Percentiles rank a stretch among this genome's conserved stretches.
Conservation (phyloP, 257 asterid species). For the Solanum ossicruentum region DNA sequence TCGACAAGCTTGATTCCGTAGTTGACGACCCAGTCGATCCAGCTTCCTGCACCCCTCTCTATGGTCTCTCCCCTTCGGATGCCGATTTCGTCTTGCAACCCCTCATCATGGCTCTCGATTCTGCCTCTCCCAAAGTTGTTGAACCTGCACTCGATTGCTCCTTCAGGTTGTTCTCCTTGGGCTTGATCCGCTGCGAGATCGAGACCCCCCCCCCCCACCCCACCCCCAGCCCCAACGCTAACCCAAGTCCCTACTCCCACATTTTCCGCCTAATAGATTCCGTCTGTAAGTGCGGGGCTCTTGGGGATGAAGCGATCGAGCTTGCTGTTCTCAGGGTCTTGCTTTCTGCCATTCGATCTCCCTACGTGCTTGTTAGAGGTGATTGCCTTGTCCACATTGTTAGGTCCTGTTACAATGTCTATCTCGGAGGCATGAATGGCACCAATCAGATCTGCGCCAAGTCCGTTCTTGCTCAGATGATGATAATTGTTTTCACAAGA, state of each 20-base stretch:
- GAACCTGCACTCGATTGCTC: slow-evolving; percentile 93
- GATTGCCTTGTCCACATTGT: slow-evolving; percentile 75
- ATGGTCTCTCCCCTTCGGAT: slow-evolving; percentile 59
- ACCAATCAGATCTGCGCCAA: slow-evolving; percentile 99
- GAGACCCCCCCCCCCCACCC: slow-evolving; percentile 1
- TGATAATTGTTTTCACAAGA: slow-evolving; percentile 78
- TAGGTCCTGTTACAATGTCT: slow-evolving; percentile 90
- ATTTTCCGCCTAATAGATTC: slow-evolving; percentile 61
- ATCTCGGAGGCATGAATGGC: slow-evolving; percentile 83
- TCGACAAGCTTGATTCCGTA: slow-evolving; percentile 77
- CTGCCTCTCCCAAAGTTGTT: slow-evolving; percentile 77
- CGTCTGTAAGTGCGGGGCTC: slow-evolving; percentile 61
- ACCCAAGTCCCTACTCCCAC: slow-evolving; percentile 19
- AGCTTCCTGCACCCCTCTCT: slow-evolving; percentile 69
- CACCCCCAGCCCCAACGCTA: not conserved
- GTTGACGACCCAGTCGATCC: slow-evolving; percentile 58
- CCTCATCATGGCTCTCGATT: slow-evolving; percentile 57
- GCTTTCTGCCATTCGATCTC: slow-evolving; percentile 78
- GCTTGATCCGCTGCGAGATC: slow-evolving; percentile 68
- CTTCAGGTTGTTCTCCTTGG: slow-evolving; percentile 62
- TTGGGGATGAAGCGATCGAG: slow-evolving; percentile 70
- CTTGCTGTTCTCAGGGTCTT: slow-evolving; percentile 64
- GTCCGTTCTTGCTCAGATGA: slow-evolving; percentile 93
- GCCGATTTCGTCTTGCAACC: slow-evolving; percentile 67
- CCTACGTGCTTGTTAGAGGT: slow-evolving; percentile 55